Base-by-base conservation (phyloP, 139 green algal genomes). In the Tetradesmus obliquus region DNA sequence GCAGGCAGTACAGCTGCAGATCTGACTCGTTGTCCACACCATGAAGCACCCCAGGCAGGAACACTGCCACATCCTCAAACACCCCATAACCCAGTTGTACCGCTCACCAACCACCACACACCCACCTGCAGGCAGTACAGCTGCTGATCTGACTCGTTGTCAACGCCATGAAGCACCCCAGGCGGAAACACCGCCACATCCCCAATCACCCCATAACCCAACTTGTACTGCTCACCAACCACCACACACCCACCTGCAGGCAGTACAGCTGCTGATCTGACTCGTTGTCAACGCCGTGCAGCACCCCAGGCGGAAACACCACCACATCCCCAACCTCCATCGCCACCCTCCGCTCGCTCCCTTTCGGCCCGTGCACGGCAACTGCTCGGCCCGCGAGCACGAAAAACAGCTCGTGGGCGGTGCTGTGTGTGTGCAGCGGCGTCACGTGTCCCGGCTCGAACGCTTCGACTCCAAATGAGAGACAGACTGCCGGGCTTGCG, bases 371-470 rank as follows among this genome's bases (percentile, higher is more conserved):
- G 88, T 92, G 95, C 60, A 96, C 95, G 15, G 54, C 95, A 4
- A 24, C 79, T 12, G 92, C 96, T 3, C 84, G 51, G 86, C 94
- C 97, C 3, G 91, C 93, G 57, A 99, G 89, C 60, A 99, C 96
- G 86, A 99, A 97, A 92, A 99, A 99, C 9, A 99, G 92, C 91
- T 99, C 97, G 88, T 98, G 94, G 0, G 95, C 96, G 4, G 79
- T 89, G 85, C 66, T 89, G 85, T 89, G 85, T 9, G 54, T 89
- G 62, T 82, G 66, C n/a, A 89, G 66, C 62, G 85, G 62, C 1
- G 85, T 82, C 45, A 79, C 55, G 19, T 88, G 83, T 1, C 58
- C 60, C 1, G 71, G 55, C 74, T 96, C 91, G 88, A 98, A 98
- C 1, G 96, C 93, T 82, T 97, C 96, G 0, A 98, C 88, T 0